A percentile compares a stretch with the other conserved stretches of the same genome.
Evolutionary conservation across 108 stramenopile species (phyloP).

Genomic region (Cyclotella kingstonii): DNA sequence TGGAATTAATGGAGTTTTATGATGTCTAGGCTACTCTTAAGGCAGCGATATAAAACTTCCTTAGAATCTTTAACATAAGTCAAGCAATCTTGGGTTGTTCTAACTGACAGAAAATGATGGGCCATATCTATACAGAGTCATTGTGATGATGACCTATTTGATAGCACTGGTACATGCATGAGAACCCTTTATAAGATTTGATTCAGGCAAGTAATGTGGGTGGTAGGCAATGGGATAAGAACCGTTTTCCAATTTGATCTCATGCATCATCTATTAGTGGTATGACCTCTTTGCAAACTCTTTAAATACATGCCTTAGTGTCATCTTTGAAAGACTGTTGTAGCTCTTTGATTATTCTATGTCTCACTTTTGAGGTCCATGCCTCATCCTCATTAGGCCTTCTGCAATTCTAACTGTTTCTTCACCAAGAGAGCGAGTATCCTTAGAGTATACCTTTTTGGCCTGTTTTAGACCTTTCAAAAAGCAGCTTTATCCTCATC

Average conservation of each 20-base stretch:
- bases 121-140: slow-evolving; percentile 57
- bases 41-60: slow-evolving; percentile 95
- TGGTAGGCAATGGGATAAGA: slow-evolving; percentile 91
- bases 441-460: too few species aligned
- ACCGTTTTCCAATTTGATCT: slow-evolving; percentile 91
- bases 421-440: slow-evolving; percentile 15
- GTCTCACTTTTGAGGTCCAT: slow-evolving; percentile 15
- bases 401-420: slow-evolving; percentile 44
- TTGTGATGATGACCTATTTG: slow-evolving; percentile 22
- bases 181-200: slow-evolving; percentile 41
- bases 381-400: slow-evolving; percentile 13
- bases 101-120: slow-evolving; percentile 73
- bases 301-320: slow-evolving; percentile 77
- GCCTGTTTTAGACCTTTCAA: slow-evolving; percentile 66
- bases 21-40: slow-evolving; percentile 86
- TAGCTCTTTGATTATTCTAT: slow-evolving; percentile 17
- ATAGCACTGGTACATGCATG: slow-evolving; percentile 7
- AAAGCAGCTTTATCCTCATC: slow-evolving; percentile 35
- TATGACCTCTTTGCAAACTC: slow-evolving; percentile 74
- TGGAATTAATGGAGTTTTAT: slow-evolving; percentile 83
- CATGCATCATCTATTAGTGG: slow-evolving; percentile 89
- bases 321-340: slow-evolving; percentile 64
- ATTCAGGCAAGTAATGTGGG: slow-evolving; percentile 75
- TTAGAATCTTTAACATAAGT: slow-evolving; percentile 89
- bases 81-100: slow-evolving; percentile 87